Evolutionary conservation across 1,284 basidiomycete species (phyloP), one percentile per base, ranked within the genome.

Genomic region (Thelephora terrestris): DNA sequence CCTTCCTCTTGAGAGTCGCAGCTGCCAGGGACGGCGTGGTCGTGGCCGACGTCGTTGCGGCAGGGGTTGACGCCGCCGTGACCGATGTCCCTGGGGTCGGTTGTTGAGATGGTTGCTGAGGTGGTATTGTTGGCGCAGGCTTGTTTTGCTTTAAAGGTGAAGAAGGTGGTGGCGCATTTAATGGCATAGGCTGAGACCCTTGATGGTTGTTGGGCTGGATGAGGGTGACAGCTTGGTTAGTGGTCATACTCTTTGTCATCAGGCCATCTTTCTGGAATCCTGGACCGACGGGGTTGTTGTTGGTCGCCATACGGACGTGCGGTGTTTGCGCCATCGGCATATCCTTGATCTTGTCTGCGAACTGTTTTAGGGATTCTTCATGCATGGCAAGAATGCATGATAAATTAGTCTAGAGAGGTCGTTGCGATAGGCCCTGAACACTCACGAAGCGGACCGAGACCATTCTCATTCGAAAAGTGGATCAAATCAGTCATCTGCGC

Each of bases 401-500:
- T 47, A 7, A 7, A 50, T 50, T 43, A 45, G 40, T 50, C n/a
- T 43, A 24, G n/a, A 35, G 37, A 18, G 17, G 32, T 10, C 3
- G 21, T 27, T 34, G 27, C 25, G 32, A 6, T 32, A 18, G 16
- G 16, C 34, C 17, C 5, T 24, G 35, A 17, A 14, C 29, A 69
- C 75, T 57, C 63, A 88, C 85, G 79, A 56, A 75, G 61, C 27
- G 84, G 82, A 27, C 85, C 84, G 10, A 81, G 59, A 0, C 64
- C 48, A 6, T 66, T 61, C 34, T 78, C 71, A 27, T 57, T 71
- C n/a, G 81, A 76, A 59, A 74, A 86, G 9, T 71, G 58, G 46
- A 88, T 85, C 47, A 89, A 68, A 54, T 88, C 84, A 32, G 74
- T 68, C 85, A 89, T 86, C 48, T 80, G 75, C 42, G 72, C 74